Evolutionary conservation across 1,139 yeast species (phyloP).

Genomic region (Blastobotrys persicus): DNA sequence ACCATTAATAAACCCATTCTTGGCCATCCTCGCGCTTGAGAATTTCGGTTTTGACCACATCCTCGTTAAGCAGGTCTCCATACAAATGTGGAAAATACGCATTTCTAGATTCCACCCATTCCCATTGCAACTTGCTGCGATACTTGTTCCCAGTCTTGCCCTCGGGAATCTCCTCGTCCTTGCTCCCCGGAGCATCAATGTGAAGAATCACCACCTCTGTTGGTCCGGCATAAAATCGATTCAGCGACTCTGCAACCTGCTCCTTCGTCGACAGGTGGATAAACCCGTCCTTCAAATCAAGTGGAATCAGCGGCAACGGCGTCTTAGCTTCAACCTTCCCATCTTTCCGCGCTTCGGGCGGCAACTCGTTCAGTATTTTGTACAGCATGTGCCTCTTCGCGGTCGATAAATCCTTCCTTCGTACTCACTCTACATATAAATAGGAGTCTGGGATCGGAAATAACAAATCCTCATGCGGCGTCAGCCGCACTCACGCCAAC

Average conservation of each 20-base stretch:
- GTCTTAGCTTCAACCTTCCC: constrained; percentile 25
- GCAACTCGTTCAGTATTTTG: constrained; percentile 31
- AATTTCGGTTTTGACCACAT: constrained; percentile 25
- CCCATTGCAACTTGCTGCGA: constrained; percentile 31
- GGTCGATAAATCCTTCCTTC: not conserved
- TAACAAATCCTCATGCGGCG: constrained; percentile 18
- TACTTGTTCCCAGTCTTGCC: constrained; percentile 32
- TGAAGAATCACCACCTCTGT: constrained; percentile 28
- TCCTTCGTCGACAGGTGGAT: constrained; percentile 32
- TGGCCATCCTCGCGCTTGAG: constrained; percentile 18
- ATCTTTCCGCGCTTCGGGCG: constrained; percentile 29
- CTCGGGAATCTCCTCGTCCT: constrained; percentile 22
- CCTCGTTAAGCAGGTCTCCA: constrained; percentile 31
- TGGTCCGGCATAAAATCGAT: constrained; percentile 24
- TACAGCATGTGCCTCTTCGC: constrained; percentile 24
- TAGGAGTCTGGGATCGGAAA: not conserved
- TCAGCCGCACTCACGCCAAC: too few relatives aligned
- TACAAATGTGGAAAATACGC: constrained; percentile 33
- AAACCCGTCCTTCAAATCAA: constrained; percentile 34
- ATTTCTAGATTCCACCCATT: constrained; percentile 29
- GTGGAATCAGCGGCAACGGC: constrained; percentile 29
- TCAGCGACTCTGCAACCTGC: constrained; percentile 30
- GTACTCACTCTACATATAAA: not conserved
- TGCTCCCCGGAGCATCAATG: constrained; percentile 28
- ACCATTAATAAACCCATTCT: constrained; percentile 11